A percentile compares a stretch with the other conserved stretches of the same genome.
These are phyloP conservation scores for Cubamyces lactineus DNA, from an alignment of 768 basidiomycete genomes.

Conservation along the genomic window DNA sequence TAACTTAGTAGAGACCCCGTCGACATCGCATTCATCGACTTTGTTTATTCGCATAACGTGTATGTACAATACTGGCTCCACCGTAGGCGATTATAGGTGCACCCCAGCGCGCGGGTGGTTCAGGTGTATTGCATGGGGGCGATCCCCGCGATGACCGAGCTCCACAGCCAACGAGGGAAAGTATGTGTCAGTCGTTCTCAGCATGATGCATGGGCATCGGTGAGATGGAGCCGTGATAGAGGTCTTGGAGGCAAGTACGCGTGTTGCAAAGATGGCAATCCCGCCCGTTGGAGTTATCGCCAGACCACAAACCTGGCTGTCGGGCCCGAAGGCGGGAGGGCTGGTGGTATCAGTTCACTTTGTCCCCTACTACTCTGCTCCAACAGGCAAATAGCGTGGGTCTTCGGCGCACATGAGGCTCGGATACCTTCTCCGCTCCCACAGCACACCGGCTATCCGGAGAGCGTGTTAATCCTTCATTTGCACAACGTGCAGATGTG, in stretches of 20 bases:
- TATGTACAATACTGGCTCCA: conserved; percentile 4
- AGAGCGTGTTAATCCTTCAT: not conserved
- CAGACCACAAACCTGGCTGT: conserved; percentile 8
- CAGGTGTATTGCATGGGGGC: not conserved
- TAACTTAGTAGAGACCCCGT: conserved; percentile 22
- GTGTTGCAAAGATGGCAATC: not conserved
- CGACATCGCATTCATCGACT: conserved; percentile 14
- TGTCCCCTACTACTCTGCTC: conserved; percentile 3
- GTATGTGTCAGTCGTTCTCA: not conserved
- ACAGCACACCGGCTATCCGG: not conserved
- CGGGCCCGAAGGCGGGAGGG: conserved; percentile 3
- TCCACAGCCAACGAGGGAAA: conserved; percentile 10
- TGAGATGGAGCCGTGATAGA: not conserved
- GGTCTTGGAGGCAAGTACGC: not conserved
- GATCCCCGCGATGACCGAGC: conserved; percentile 9
- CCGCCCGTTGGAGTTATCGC: not conserved
- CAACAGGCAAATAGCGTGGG: conserved; percentile 4
- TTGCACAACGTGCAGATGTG: not conserved
- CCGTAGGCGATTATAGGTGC: not conserved
- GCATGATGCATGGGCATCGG: not conserved
- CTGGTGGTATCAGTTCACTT: not conserved
- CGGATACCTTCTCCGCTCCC: not conserved
- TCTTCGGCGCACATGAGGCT: not conserved
- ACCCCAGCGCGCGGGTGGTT: not conserved
- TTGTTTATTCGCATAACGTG: conserved; percentile 20